Evolutionary conservation across 2,329 filamentous ascomycete genomes (phyloP), one percentile per base, ranked within the genome.

Genomic region (Pestalotiopsis sp.): DNA sequence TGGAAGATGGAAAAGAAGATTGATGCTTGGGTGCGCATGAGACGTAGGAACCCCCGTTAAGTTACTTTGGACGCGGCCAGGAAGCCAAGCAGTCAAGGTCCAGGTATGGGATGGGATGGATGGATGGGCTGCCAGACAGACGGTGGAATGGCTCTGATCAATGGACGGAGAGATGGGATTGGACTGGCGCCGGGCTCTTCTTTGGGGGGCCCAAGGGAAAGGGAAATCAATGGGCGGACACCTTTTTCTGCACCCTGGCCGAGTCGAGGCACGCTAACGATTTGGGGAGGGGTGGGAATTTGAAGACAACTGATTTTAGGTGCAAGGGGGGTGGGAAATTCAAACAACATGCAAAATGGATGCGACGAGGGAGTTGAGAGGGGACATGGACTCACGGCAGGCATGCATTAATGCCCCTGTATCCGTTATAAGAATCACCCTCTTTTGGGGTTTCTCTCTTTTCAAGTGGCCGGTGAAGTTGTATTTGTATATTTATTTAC

Each of bases 241-340:
- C 61, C 49, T 45, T 36, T 36, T 36, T 36, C 31, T 17, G n/a
- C 36, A 36, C 20, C 61, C 61, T 64, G 39, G 61, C 61, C 61
- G 61, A 49, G 61, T 64, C 31, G 39, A 64, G 61, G 61, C 61
- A 64, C 61, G 61, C 61, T 64, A 64, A 39, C 41, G 20, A 64
- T 20, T 52, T n/a, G 61, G 61, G 61, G 25, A 62, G 36, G 59
- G 59, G 59, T 20, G 31, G 31, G 31, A 17, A 39, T 12, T 14
- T 17, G 9, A 36, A 20, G 13, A 13, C 31, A 36, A 36, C 31
- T 36, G 31, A 36, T 36, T 36, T 52, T n/a, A n/a, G 45, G 45
- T 52, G 45, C 7, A 52, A 52, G 45, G 45, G 45, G 20, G 45
- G 41, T 49, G 41, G 13, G 14, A n/a, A n/a, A 17, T n/a, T 52